Evolutionary conservation across 257 asterid genomes (phyloP).

Genomic region (Anisodus tanguticus): DNA sequence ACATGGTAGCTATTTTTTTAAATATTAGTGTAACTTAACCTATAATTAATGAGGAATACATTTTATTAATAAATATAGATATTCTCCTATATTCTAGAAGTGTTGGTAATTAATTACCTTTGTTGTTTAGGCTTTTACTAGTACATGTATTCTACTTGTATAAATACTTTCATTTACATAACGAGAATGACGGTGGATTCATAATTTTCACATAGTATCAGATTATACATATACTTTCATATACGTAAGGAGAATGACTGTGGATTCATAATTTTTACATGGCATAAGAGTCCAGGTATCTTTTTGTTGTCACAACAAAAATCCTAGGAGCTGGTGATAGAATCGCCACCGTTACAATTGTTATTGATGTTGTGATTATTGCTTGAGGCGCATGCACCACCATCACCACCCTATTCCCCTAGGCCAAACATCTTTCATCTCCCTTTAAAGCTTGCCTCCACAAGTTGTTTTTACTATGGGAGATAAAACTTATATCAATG

Average conservation of each 20-base stretch:
- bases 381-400: too few species aligned
- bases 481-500: too few species aligned
- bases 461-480: too few species aligned
- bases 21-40: neutral
- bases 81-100: neutral
- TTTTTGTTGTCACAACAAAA: rapidly evolving
- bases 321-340: neutral
- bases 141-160: neutral
- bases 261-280: too few species aligned
- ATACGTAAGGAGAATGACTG: too few species aligned
- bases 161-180: neutral
- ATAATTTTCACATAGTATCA: neutral
- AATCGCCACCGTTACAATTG: neutral
- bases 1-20: neutral
- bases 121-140: constrained; percentile 7
- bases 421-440: too few species aligned
- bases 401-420: too few species aligned
- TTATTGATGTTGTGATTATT: neutral
- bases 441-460: too few species aligned
- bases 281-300: too few species aligned
- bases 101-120: neutral
- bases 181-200: neutral
- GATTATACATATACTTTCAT: too few species aligned
- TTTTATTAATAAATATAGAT: neutral
- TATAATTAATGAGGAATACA: neutral